Evolutionary conservation across 2,329 filamentous ascomycete genomes (phyloP), one percentile per base, ranked within the genome.

Genomic region (Exophiala lecanii-corni): DNA sequence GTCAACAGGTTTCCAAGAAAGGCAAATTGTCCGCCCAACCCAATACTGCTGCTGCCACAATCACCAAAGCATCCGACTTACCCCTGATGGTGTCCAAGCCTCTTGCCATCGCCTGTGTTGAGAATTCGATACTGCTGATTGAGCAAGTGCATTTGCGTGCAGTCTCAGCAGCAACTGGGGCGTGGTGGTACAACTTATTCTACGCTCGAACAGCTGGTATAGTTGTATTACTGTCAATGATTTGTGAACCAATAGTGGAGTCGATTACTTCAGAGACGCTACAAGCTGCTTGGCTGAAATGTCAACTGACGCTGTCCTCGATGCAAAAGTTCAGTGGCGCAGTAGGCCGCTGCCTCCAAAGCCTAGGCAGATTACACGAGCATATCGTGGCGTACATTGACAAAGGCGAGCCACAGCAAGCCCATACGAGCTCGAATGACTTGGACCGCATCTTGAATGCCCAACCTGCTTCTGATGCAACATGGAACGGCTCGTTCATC

Each of bases 161-260:
- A 12, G 36, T 31, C 2, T 35, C 39, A 9, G 10, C 39, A 6
- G 39, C 39, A 13, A 42, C 39, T 15, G 39, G 39, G 5, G 39
- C 39, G 12, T 42, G 39, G 39, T 42, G 39, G 39, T 42, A 42
- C 31, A 42, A 42, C 18, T 23, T 42, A 12, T 42, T 35, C 32
- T 42, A 42, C 20, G 39, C 39, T n/a, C 39, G 39, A 5, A 42
- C 39, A 2, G 39, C 39, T 4, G 39, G 39, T n/a, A 35, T 42
- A 4, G 39, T 42, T 6, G 21, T 36, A 6, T 21, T 42, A n/a
- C 31, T 42, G 2, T 30, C 39, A 2, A 42, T 42, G 31, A 20
- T 36, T n/a, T 42, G 39, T 28, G 31, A 30, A 12, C 12, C 31
- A 7, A 26, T 42, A 7, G 19, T 16, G 3, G 13, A 25, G 6